Base-by-base conservation (phyloP, 176 grass and related monocot species). In the Aegilops longissima region DNA sequence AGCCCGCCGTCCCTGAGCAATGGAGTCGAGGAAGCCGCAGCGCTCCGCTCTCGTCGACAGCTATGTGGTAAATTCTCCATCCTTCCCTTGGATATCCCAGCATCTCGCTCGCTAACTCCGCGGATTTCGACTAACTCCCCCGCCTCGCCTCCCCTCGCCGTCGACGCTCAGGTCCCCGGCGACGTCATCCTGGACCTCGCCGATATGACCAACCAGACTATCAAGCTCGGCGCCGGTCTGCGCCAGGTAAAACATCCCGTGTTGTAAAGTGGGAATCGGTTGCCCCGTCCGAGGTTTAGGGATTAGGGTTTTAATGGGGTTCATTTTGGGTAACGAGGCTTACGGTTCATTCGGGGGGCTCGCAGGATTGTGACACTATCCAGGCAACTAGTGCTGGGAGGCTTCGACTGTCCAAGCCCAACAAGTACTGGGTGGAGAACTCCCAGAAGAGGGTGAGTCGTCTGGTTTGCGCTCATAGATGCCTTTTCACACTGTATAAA, bases 391-490 rank as follows among this genome's bases (percentile, higher is more conserved):
- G 78, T 76, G 89, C 90, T 47, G 97, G 97, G 58, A 92, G 84
- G 68, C 84, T 96, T 68, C 86, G 90, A 51, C 33, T 99, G 71
- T 91, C 92, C 16, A 99, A 96, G 79, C 94, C 90, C n/a, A 99
- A 94, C 84, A 99, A 94, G 73, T 96, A 99, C 52, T 99, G 97
- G 97, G 86, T 99, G 18, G 97, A 94, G 84, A 96, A 78, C 80
- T 96, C 97, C 13, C 90, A 94, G 70, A 99, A 99, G 79, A 93
- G 92, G 86, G 97, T 99, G 76, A 93, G 85, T 80, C 17, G 1
- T 54, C 67, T 61, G 38, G 49, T 84, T 78, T 83, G 21, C 8
- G 0, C 9, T 82, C 47, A 7, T 71, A 54, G 5, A 56, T 79
- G 33, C 61, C 21, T 42, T 56, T 23, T 59, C 56, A 52, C 12